phyloP scores from a whole-genome alignment of 1,284 basidiomycete genomes.

The Boletus mariae region DNA sequence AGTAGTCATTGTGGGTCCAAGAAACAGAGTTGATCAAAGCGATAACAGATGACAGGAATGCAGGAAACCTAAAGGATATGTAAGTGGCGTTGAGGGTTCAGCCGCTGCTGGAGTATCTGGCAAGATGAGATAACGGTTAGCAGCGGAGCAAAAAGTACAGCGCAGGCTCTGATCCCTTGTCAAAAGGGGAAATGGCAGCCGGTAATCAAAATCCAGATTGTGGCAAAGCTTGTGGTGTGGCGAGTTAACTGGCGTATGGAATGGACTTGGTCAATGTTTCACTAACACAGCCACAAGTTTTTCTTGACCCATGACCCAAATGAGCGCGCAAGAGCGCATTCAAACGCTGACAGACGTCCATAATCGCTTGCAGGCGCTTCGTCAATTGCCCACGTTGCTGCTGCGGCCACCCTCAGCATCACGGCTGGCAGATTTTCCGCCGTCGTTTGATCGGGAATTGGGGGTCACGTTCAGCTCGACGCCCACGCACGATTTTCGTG shows the following conservation, averaged over 20 bases:
- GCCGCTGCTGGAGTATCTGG: no score
- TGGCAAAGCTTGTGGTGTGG: slow-evolving; percentile 6
- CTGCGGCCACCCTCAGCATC: slow-evolving; percentile 34
- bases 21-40: neutral
- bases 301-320: slow-evolving; percentile 7
- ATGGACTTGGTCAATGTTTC: neutral
- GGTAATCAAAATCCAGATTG: neutral
- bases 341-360: slow-evolving; percentile 45
- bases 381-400: slow-evolving; percentile 42
- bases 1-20: slow-evolving; percentile 1
- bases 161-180: no score
- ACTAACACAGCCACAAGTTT: slow-evolving; percentile 14
- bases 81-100: no score
- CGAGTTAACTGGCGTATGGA: neutral
- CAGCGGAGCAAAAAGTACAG: no score
- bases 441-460: slow-evolving; percentile 32
- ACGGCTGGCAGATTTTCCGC: slow-evolving; percentile 22
- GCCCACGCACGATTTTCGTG: slow-evolving; percentile 34
- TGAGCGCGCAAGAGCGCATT: slow-evolving; percentile 41
- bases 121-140: no score
- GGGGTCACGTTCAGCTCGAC: slow-evolving; percentile 26
- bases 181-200: neutral
- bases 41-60: no score
- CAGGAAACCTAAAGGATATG: no score
- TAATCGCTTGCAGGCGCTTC: slow-evolving; percentile 40